Conservation (phyloP, 1,139 yeast genomes). For the Pichia sp. region DNA sequence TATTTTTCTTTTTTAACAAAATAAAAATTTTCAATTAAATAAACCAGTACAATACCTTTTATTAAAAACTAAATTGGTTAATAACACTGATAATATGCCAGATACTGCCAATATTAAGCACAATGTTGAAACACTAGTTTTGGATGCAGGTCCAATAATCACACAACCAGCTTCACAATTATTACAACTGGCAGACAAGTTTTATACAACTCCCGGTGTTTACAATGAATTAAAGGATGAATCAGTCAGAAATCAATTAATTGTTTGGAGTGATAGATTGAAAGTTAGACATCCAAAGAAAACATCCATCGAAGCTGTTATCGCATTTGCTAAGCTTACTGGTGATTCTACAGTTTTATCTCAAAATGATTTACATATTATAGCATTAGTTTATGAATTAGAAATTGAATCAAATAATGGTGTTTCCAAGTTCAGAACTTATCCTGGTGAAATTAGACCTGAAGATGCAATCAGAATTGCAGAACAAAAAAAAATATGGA, state of each 20-base stretch:
- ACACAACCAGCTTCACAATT: constrained; percentile 76
- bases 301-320: constrained; percentile 56
- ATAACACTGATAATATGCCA: neutral
- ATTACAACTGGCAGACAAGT: constrained; percentile 59
- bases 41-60: neutral
- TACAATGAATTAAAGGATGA: constrained; percentile 82
- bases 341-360: constrained; percentile 90
- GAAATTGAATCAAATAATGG: constrained; percentile 69
- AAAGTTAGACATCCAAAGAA: constrained; percentile 70
- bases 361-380: constrained; percentile 82
- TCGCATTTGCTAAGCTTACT: constrained; percentile 73
- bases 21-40: neutral
- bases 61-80: neutral
- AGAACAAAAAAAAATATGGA: constrained; percentile 16
- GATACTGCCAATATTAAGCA: constrained; percentile 10
- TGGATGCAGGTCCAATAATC: constrained; percentile 93
- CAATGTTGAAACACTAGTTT: constrained; percentile 52
- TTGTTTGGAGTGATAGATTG: constrained; percentile 66
- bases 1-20: neutral
- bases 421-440: constrained; percentile 59
- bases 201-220: constrained; percentile 91
- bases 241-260: constrained; percentile 67
- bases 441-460: constrained; percentile 55
- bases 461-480: constrained; percentile 17
- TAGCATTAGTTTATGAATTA: constrained; percentile 85